phyloP scores from a whole-genome alignment of 495 filamentous ascomycete genomes.

The Trichoderma virens region DNA sequence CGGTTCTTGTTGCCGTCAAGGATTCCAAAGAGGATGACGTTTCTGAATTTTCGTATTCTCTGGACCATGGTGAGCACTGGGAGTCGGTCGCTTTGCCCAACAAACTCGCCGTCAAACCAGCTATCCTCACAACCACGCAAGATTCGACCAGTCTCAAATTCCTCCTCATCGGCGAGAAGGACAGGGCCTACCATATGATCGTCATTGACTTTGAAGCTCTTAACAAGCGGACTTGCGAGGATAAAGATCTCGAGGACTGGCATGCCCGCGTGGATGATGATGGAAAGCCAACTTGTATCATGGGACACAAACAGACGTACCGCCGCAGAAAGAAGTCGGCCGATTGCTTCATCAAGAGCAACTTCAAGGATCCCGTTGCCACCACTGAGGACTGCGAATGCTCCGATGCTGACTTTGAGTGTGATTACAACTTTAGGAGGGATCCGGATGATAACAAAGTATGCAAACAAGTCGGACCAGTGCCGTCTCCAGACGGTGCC shows the following conservation, averaged over 20 bases:
- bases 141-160: constrained; percentile 92
- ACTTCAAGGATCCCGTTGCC: constrained; percentile 66
- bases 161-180: constrained; percentile 53
- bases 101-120: constrained; percentile 54
- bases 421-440: constrained; percentile 78
- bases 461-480: constrained; percentile 47
- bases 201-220: constrained; percentile 75
- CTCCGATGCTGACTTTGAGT: constrained; percentile 79
- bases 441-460: constrained; percentile 35
- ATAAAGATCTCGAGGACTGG: constrained; percentile 82
- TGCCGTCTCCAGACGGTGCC: constrained; percentile 51
- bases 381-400: constrained; percentile 68
- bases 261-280: constrained; percentile 72
- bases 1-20: constrained; percentile 71
- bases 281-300: constrained; percentile 75
- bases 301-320: constrained; percentile 88
- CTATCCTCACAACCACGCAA: constrained; percentile 71
- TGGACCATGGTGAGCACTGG: constrained; percentile 84
- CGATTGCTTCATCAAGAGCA: constrained; percentile 80
- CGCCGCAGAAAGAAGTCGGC: constrained; percentile 72
- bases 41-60: constrained; percentile 60
- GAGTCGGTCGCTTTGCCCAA: constrained; percentile 51
- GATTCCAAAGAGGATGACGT: constrained; percentile 57
- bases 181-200: constrained; percentile 50
- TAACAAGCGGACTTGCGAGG: constrained; percentile 71